Evolutionary conservation across 768 basidiomycete species (phyloP), one percentile per base, ranked within the genome.

Genomic region (Pisolithus albus): DNA sequence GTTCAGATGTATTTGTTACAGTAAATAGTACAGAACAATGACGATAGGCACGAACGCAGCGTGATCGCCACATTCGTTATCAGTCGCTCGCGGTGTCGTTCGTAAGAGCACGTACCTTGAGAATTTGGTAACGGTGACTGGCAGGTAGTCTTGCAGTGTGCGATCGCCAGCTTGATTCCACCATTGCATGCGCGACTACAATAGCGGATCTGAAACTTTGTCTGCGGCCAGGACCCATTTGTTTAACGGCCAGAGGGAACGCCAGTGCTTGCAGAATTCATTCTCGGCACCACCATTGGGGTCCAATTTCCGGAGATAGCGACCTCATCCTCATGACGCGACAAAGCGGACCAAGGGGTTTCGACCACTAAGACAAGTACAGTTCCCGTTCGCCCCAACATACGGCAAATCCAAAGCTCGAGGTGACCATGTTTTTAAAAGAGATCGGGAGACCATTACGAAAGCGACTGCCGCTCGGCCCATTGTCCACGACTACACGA

Each of bases 391-490:
- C 61, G 64, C 56, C 58, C 69, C 61, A 67, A 67, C 60, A 70
- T 51, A 70, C 65, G 67, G 57, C 65, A 65, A 67, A 58, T 65
- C 62, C 63, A 70, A 67, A 61, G 63, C 52, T 65, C 61, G 63
- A 69, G 65, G 64, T 61, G 67, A 69, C 68, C 68, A 74, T 73
- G 73, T 74, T 75, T 77, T 75, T 72, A 72, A 72, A 68, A 72
- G 72, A 74, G 72, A 70, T 63, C 72, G 72, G 70, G 70, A 74
- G 62, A 65, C 62, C 65, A 67, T 54, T 65, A 69, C 55, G 65
- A 64, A 68, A 56, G 46, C 55, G 55, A 47, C 54, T 49, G 58
- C 50, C 58, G 61, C 57, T 56, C 56, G 57, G 55, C 59, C 64
- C 52, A 49, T 43, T 66, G 64, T 54, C 64, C 67, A 68, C 58